These are phyloP conservation scores for Carex sylvatica DNA, from an alignment of 202 grass and related monocot genomes.

Conservation along the genomic window DNA sequence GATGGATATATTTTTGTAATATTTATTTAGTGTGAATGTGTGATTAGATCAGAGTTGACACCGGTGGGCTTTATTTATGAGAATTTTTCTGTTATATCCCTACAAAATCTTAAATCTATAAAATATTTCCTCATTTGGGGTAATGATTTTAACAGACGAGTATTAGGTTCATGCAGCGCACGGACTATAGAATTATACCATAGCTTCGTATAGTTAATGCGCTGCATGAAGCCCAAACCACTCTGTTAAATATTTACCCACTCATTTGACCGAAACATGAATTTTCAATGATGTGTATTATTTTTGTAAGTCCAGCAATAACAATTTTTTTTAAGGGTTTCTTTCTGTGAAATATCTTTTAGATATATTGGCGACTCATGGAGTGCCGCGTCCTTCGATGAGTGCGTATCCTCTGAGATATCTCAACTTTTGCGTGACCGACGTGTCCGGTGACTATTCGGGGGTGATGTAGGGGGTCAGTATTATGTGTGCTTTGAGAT, in stretches of 20 bases:
- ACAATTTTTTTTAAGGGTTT: neutral
- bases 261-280: neutral
- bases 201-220: too few species aligned
- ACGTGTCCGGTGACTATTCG: too few species aligned
- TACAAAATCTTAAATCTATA: neutral
- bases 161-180: too few species aligned
- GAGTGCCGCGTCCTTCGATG: neutral
- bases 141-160: too few species aligned
- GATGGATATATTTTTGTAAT: conserved; percentile 20
- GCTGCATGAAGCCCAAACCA: too few species aligned
- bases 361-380: neutral
- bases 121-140: too few species aligned
- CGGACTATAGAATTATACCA: too few species aligned
- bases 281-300: neutral
- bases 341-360: neutral
- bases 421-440: too few species aligned
- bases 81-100: neutral
- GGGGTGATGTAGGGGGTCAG: too few species aligned
- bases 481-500: too few species aligned
- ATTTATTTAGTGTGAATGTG: conserved; percentile 9
- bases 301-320: neutral
- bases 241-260: too few species aligned
- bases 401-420: too few species aligned
- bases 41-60: neutral
- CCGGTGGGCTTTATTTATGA: neutral